These are phyloP conservation scores for Teratosphaeriaceae sp. DNA, from an alignment of 2,329 filamentous ascomycete species.

Conservation along the genomic window DNA sequence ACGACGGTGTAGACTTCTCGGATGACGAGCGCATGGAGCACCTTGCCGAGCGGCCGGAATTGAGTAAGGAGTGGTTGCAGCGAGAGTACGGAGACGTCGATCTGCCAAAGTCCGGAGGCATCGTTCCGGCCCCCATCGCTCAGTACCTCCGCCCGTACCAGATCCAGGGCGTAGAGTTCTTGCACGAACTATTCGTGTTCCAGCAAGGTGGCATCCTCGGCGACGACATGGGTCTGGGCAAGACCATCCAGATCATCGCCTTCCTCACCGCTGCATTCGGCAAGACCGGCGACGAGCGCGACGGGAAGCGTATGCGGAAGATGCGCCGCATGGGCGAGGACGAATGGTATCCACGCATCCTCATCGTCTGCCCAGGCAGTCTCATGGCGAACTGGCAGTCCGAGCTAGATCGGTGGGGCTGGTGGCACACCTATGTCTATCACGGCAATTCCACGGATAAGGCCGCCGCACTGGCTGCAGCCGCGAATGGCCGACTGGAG, in stretches of 20 bases:
- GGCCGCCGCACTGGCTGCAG: constrained; percentile 42
- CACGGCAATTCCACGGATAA: constrained; percentile 61
- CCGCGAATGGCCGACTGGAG: constrained; percentile 72
- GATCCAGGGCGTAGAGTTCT: constrained; percentile 72
- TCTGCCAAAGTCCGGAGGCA: constrained; percentile 66
- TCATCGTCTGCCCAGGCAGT: constrained; percentile 84
- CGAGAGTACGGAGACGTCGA: constrained; percentile 64
- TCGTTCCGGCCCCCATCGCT: constrained; percentile 82
- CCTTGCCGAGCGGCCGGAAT: constrained; percentile 62
- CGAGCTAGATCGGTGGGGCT: constrained; percentile 85
- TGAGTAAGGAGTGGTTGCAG: constrained; percentile 58
- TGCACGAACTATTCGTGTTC: constrained; percentile 84
- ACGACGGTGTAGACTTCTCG: constrained; percentile 67
- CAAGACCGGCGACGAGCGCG: constrained; percentile 83
- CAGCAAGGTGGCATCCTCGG: constrained; percentile 87
- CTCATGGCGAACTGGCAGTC: constrained; percentile 87
- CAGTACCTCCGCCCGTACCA: constrained; percentile 93
- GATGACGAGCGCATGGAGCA: constrained; percentile 59
- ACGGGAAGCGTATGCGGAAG: constrained; percentile 81
- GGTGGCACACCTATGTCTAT: constrained; percentile 83
- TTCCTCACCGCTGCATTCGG: constrained; percentile 90
- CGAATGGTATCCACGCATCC: constrained; percentile 72
- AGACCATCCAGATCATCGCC: constrained; percentile 92
- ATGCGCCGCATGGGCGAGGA: constrained; percentile 55
- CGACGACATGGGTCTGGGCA: constrained; percentile 96